Evolutionary conservation across 176 grass and related monocot genomes (phyloP).

Genomic region (Poa pratensis): DNA sequence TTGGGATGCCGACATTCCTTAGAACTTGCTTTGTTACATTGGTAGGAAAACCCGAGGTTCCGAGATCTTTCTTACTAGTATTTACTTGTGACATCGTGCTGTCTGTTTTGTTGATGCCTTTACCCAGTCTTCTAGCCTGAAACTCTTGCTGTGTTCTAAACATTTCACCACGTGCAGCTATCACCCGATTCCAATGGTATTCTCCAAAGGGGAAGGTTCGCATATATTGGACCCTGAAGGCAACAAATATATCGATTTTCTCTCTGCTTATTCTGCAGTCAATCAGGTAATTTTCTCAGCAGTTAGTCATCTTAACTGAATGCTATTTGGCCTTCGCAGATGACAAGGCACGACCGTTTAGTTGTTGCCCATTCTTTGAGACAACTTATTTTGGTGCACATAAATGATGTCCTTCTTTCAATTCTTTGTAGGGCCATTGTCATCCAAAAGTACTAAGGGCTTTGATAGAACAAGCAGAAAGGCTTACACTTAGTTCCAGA

Average conservation of each 20-base stretch:
- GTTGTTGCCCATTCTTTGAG: not conserved
- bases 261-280: conserved; percentile 97
- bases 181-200: conserved; percentile 92
- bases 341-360: not conserved
- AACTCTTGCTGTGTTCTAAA: not conserved
- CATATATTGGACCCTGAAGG: conserved; percentile 93
- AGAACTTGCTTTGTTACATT: not conserved
- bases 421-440: conserved; percentile 75
- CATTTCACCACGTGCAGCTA: conserved; percentile 61
- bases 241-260: conserved; percentile 94
- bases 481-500: conserved; percentile 93
- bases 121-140: not conserved
- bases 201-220: conserved; percentile 80
- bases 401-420: not conserved
- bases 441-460: conserved; percentile 88
- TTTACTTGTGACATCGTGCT: not conserved
- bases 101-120: not conserved
- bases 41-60: not conserved
- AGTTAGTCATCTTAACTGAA: not conserved
- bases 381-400: not conserved
- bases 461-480: conserved; percentile 81
- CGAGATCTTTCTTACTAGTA: not conserved
- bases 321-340: not conserved
- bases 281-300: conserved; percentile 67
- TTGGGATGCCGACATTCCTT: not conserved